These are phyloP conservation scores for Chamaenerion angustifolium DNA, from an alignment of 345 rosid genomes.

Conservation along the genomic window DNA sequence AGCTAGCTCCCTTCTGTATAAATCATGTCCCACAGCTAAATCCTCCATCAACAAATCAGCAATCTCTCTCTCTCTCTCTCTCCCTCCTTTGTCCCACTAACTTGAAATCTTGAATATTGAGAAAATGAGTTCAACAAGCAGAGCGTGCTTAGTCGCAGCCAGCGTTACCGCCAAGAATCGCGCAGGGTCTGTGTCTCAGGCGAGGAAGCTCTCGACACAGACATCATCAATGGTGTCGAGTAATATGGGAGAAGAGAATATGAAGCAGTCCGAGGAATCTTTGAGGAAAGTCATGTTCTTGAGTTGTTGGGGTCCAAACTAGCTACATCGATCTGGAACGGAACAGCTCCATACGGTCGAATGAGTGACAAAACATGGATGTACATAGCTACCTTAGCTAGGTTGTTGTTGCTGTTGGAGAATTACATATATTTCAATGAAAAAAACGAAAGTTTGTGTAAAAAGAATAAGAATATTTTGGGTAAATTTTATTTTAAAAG, in stretches of 20 bases:
- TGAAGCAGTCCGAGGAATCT: constrained; percentile 10
- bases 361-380: too few species aligned
- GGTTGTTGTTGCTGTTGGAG: too few species aligned
- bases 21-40: too few species aligned
- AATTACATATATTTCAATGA: too few species aligned
- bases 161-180: constrained; percentile 19
- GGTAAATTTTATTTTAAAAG: too few species aligned
- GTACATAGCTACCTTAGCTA: too few species aligned
- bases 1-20: too few species aligned
- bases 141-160: constrained; percentile 25
- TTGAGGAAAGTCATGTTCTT: constrained; percentile 16
- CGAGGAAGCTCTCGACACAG: constrained; percentile 14
- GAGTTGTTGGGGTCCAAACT: constrained; percentile 33
- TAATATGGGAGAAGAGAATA: background rate
- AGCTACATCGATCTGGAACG: too few species aligned
- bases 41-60: background rate
- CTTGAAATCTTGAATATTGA: background rate
- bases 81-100: too few species aligned
- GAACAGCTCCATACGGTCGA: too few species aligned
- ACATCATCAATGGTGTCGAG: background rate
- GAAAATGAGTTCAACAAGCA: constrained; percentile 19
- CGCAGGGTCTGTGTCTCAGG: constrained; percentile 13
- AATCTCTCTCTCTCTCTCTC: background rate
- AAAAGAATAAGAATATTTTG: too few species aligned
- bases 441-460: too few species aligned